Conservation (phyloP, 805 yeast genomes). For the Cyberlindnera suaveolens region DNA sequence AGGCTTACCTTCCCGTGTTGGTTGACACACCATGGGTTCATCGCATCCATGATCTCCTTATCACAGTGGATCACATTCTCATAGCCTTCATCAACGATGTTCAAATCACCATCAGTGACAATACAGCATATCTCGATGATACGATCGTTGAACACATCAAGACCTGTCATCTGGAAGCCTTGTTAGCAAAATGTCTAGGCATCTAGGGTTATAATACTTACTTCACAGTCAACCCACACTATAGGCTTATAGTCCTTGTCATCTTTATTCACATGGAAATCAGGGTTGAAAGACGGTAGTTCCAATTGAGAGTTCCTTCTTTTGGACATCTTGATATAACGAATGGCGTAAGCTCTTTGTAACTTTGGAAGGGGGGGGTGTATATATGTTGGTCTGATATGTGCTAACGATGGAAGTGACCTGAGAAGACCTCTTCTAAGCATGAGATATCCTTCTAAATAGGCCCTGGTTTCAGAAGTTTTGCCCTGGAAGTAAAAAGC, state of each 20-base stretch:
- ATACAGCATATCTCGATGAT: conserved; percentile 91
- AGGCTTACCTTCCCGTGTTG: conserved; percentile 53
- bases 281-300: conserved; percentile 16
- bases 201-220: conserved; percentile 5
- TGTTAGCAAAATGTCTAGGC: background rate
- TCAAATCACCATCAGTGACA: conserved; percentile 77
- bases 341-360: background rate
- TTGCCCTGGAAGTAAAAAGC: too few relatives aligned
- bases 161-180: conserved; percentile 71
- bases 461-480: too few relatives aligned
- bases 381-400: too few relatives aligned
- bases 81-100: conserved; percentile 69
- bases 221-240: conserved; percentile 96
- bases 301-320: conserved; percentile 10
- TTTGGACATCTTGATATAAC: conserved; percentile 4
- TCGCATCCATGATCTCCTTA: conserved; percentile 50
- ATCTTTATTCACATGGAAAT: conserved; percentile 5
- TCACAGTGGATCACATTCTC: conserved; percentile 77
- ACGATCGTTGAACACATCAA: conserved; percentile 70
- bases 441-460: too few relatives aligned
- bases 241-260: conserved; percentile 33
- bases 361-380: too few relatives aligned
- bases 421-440: too few relatives aligned
- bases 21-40: conserved; percentile 84
- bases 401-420: too few relatives aligned